Evolutionary conservation across 495 filamentous ascomycete genomes (phyloP), one percentile per base, ranked within the genome.

Genomic region (Coniosporium apollinis): DNA sequence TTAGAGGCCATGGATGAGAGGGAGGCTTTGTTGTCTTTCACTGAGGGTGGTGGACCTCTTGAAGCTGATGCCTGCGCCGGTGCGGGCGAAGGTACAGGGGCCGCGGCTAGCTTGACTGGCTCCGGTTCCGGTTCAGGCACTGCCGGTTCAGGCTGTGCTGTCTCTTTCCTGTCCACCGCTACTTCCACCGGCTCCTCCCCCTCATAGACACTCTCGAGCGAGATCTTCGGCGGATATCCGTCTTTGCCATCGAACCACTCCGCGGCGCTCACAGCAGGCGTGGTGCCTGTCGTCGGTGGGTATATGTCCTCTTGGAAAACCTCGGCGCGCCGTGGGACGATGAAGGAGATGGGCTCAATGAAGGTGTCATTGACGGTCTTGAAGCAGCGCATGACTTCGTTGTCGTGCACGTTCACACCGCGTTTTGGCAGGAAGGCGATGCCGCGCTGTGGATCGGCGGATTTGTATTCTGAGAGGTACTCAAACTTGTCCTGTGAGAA

Each of bases 401-500:
- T 96, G 42, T 96, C 89, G 56, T 94, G 85, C 29, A 76, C 77
- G 53, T 94, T 89, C 39, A 97, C 76, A 45, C 86, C 89, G 16
- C 89, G 81, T 59, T 92, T 89, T 15, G 89, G 91, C 48, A 97
- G 57, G 57, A 97, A 97, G 2, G 85, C 91, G 48, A 97, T 65
- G 43, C 89, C 89, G 46, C 89, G 72, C 63, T 97, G 89, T 17
- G 89, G 89, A 42, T 97, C 89, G 13, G 62, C 61, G 4, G 89
- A 96, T 59, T 94, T 93, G 66, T 96, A 89, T 52, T 96, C 86
- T 16, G 84, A 84, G 17, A 97, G 60, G 56, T 75, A 89, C 53
- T 96, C 89, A 54, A 97, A 93, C 57, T 93, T 94, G 65, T 94
- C 85, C 52, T 96, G 84, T 45, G 86, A 79, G 43, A 91, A 85